Evolutionary conservation across 306 rosid genomes (phyloP).

Genomic region (Pyrus pyrifolia): DNA sequence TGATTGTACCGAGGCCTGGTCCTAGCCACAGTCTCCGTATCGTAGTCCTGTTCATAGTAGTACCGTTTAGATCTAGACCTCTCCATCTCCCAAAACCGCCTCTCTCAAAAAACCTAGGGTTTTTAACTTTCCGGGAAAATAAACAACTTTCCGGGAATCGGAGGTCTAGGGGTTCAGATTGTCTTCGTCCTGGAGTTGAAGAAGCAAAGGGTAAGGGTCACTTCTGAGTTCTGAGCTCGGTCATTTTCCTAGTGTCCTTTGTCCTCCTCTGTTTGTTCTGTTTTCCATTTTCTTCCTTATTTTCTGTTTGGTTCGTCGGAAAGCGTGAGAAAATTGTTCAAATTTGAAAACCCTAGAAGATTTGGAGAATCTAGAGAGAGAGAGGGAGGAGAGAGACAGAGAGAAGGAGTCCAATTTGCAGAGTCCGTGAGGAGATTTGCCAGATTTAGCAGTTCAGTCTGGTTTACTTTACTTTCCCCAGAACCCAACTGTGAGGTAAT

Average conservation of each 20-base stretch:
- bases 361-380: neutral
- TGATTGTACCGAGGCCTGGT: slow-evolving; percentile 79
- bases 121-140: neutral
- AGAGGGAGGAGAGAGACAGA: neutral
- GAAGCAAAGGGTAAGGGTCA: neutral
- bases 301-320: slow-evolving; percentile 17
- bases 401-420: neutral
- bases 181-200: neutral
- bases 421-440: neutral
- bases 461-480: slow-evolving; percentile 1
- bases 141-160: neutral
- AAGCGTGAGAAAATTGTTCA: neutral
- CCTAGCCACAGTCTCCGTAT: slow-evolving; percentile 69
- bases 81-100: slow-evolving; percentile 43
- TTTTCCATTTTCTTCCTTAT: neutral
- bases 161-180: slow-evolving; percentile 15
- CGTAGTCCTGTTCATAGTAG: slow-evolving; percentile 92
- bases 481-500: neutral
- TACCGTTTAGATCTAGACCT: slow-evolving; percentile 99
- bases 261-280: neutral
- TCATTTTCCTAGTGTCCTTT: slow-evolving; percentile 1
- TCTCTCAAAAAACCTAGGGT: slow-evolving; percentile 10
- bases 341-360: slow-evolving; percentile 36
- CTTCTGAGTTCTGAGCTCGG: slow-evolving; percentile 3
- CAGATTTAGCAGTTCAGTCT: slow-evolving; percentile 1